A percentile compares a stretch with the other conserved stretches of the same genome.
These are phyloP conservation scores for Trichoderma erinaceum DNA, from an alignment of 495 filamentous ascomycete genomes.

Conservation along the genomic window DNA sequence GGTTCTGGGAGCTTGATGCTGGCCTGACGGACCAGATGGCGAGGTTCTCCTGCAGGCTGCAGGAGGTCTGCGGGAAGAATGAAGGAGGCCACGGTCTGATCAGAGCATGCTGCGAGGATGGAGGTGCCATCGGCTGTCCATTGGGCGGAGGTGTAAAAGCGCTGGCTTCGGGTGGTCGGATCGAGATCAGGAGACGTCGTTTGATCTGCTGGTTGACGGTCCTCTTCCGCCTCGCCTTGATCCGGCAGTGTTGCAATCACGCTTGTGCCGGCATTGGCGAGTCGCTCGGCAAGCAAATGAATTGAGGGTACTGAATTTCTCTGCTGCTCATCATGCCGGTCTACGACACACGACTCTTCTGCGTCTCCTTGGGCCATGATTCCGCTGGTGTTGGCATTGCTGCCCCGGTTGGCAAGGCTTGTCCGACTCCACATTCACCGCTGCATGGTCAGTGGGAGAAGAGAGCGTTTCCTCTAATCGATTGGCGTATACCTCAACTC, in stretches of 20 bases:
- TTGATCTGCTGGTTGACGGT: background rate
- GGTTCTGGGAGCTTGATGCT: conserved; percentile 56
- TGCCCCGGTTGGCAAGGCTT: conserved; percentile 5
- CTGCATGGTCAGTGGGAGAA: background rate
- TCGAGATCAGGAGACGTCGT: background rate
- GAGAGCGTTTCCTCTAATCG: background rate
- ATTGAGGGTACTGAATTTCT: background rate
- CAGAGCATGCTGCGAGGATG: conserved; percentile 65
- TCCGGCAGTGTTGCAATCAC: background rate
- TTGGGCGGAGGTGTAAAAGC: conserved; percentile 32
- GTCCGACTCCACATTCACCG: background rate
- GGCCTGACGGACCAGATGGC: conserved; percentile 55
- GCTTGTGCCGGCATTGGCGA: background rate
- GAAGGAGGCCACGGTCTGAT: conserved; percentile 63
- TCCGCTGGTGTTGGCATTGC: background rate
- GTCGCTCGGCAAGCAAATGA: background rate
- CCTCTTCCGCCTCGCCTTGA: background rate
- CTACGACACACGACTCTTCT: background rate
- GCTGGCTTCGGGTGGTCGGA: background rate
- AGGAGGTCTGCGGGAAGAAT: conserved; percentile 70
- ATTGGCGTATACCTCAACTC: background rate
- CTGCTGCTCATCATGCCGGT: background rate
- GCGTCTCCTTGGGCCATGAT: background rate
- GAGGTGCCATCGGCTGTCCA: conserved; percentile 76
- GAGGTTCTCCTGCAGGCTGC: conserved; percentile 40